Evolutionary conservation across 768 basidiomycete genomes (phyloP).

Genomic region (Amanita phalloides): DNA sequence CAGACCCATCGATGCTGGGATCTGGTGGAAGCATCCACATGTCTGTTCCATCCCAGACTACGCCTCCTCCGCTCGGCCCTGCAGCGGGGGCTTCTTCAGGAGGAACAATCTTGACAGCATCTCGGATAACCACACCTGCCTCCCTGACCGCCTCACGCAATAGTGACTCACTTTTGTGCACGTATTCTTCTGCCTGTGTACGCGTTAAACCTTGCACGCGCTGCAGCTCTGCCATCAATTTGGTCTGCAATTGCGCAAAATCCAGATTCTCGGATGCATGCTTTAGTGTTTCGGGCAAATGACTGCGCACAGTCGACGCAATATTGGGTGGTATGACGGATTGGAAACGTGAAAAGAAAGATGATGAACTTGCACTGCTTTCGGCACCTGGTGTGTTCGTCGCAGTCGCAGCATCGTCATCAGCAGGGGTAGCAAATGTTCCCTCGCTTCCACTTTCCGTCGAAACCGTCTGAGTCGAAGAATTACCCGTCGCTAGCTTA

Average conservation of each 20-base stretch:
- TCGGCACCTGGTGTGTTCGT: slow-evolving; percentile 14
- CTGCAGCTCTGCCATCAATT: slow-evolving; percentile 54
- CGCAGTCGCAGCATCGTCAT: slow-evolving; percentile 10
- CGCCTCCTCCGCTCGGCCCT: slow-evolving; percentile 16
- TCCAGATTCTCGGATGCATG: slow-evolving; percentile 56
- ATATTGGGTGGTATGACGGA: slow-evolving; percentile 68
- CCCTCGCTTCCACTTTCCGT: slow-evolving; percentile 7
- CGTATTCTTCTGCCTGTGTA: slow-evolving; percentile 78
- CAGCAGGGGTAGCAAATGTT: slow-evolving; percentile 11
- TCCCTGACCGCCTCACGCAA: slow-evolving; percentile 66
- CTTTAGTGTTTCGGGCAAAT: slow-evolving; percentile 56
- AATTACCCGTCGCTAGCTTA: slow-evolving; percentile 35
- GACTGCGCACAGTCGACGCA: slow-evolving; percentile 53
- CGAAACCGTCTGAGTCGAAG: slow-evolving; percentile 15
- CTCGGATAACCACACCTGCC: slow-evolving; percentile 71
- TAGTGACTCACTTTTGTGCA: slow-evolving; percentile 59
- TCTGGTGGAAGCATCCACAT: slow-evolving; percentile 67
- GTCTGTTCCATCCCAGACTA: slow-evolving; percentile 80
- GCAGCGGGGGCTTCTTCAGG: slow-evolving; percentile 40
- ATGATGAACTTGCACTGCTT: slow-evolving; percentile 18
- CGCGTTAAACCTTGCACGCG: slow-evolving; percentile 66
- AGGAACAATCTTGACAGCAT: slow-evolving; percentile 89
- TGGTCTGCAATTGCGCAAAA: slow-evolving; percentile 54
- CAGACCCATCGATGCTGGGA: slow-evolving; percentile 11
- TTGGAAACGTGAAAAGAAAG: slow-evolving; percentile 61